Conservation (phyloP, 129 eudicot genomes). For the Tanacetum coccineum region DNA sequence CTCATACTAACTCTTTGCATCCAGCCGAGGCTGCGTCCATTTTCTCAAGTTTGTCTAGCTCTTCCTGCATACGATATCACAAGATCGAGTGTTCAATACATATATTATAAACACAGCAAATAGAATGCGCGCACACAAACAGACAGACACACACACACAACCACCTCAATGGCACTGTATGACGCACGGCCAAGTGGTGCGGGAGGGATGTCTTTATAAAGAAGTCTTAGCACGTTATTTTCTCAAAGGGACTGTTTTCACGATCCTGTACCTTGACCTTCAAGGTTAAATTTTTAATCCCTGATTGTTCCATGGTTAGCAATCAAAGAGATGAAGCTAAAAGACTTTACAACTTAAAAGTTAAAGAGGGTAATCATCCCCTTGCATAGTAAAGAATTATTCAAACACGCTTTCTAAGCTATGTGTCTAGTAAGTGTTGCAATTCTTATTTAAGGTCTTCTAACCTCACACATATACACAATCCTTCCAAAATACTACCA, state of each 20-base stretch:
- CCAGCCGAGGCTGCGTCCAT: slow-evolving; percentile 77
- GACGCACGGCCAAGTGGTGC: too few relatives aligned
- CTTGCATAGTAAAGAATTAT: not conserved
- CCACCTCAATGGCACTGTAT: too few relatives aligned
- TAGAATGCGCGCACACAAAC: not conserved
- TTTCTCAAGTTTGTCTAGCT: slow-evolving; percentile 75
- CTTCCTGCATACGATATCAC: slow-evolving; percentile 54
- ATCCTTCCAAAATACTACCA: too few relatives aligned
- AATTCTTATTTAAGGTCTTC: not conserved
- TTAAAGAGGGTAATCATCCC: not conserved
- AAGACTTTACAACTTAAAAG: not conserved
- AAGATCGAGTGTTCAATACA: slow-evolving; percentile 7
- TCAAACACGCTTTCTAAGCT: not conserved
- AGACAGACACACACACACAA: not conserved
- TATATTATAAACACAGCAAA: not conserved
- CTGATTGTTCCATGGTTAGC: too few relatives aligned
- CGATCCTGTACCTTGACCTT: too few relatives aligned
- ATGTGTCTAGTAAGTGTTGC: not conserved
- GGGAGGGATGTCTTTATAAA: too few relatives aligned
- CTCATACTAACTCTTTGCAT: slow-evolving; percentile 76
- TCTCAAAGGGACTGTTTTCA: too few relatives aligned
- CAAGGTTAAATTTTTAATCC: too few relatives aligned
- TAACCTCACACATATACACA: too few relatives aligned
- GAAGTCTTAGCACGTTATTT: too few relatives aligned
- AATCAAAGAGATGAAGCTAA: not conserved